These are phyloP conservation scores for Pythium brachiatum DNA, from an alignment of 352 stramenopile species.

Conservation along the genomic window DNA sequence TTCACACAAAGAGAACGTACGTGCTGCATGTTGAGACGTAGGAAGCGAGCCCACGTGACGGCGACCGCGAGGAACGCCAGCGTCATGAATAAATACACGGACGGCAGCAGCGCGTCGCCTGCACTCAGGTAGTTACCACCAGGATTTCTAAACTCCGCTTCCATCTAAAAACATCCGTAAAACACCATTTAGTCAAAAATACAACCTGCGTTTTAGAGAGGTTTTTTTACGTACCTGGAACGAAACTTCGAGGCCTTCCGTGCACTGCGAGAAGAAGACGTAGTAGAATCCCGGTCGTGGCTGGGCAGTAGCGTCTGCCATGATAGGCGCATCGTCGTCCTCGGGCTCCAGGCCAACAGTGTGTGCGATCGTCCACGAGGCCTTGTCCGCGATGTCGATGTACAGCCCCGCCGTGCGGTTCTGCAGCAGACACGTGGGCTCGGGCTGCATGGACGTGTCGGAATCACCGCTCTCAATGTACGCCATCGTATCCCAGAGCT, in stretches of 20 bases:
- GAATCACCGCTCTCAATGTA: constrained; percentile 36
- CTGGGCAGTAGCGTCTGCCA: constrained; percentile 19
- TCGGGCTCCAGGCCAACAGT: constrained; percentile 29
- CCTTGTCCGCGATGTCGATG: constrained; percentile 58
- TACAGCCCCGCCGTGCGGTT: constrained; percentile 47
- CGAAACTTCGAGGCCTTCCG: constrained; percentile 64
- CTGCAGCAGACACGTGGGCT: constrained; percentile 43
- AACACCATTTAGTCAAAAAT: constrained; percentile 14
- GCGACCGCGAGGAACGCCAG: constrained; percentile 60
- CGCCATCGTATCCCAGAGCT: constrained; percentile 55
- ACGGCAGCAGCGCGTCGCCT: constrained; percentile 79
- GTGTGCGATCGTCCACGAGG: constrained; percentile 53
- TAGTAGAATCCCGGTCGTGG: constrained; percentile 80
- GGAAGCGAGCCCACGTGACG: constrained; percentile 61
- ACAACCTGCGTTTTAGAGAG: too few species aligned
- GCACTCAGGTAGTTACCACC: constrained; percentile 82
- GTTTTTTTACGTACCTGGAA: constrained; percentile 76
- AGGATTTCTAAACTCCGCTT: constrained; percentile 80
- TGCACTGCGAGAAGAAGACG: constrained; percentile 85
- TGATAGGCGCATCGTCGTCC: constrained; percentile 5
- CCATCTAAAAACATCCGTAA: constrained; percentile 58
- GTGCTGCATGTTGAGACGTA: constrained; percentile 51
- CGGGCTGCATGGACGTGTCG: constrained; percentile 18
- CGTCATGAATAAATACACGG: constrained; percentile 81
- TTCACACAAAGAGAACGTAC: constrained; percentile 44